Conservation (phyloP, 2,329 filamentous ascomycete genomes). For the Dendrostoma leiphaemia region DNA sequence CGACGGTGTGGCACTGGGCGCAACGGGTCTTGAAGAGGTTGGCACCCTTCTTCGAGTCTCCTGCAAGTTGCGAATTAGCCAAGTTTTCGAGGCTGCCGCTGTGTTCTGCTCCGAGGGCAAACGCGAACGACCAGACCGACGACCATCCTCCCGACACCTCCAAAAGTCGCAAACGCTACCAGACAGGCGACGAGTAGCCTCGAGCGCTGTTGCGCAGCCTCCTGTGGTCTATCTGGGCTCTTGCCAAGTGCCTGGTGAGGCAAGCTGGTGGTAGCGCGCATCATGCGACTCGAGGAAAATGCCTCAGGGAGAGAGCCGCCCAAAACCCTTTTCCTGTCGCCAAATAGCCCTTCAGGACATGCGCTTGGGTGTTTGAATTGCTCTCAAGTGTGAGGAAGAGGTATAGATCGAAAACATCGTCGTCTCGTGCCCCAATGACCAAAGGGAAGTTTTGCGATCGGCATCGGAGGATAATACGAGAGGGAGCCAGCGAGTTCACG, state of each 20-base stretch:
- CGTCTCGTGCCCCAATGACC: constrained; percentile 24
- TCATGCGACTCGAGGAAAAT: constrained; percentile 29
- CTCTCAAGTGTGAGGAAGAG: neutral
- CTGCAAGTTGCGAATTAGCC: constrained; percentile 42
- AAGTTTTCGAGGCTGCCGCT: neutral
- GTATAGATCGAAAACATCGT: neutral
- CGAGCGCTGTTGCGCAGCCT: neutral
- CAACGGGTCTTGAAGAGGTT: constrained; percentile 99
- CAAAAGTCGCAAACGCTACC: neutral
- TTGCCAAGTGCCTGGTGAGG: neutral
- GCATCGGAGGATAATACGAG: neutral
- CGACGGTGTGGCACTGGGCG: constrained; percentile 97
- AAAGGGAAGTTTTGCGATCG: neutral
- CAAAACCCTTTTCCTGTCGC: neutral
- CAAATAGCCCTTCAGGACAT: constrained; percentile 24
- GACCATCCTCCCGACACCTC: neutral
- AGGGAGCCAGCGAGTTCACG: constrained; percentile 19
- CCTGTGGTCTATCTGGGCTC: too few species aligned
- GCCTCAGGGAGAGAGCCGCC: constrained; percentile 27
- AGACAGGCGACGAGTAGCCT: neutral
- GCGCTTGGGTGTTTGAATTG: too few species aligned
- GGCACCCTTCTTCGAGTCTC: constrained; percentile 94
- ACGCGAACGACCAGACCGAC: too few species aligned
- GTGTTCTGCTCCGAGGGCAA: neutral
- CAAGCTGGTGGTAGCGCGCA: constrained; percentile 11